Conservation (phyloP, 2,329 filamentous ascomycete genomes). For the Xylariaceae sp. region DNA sequence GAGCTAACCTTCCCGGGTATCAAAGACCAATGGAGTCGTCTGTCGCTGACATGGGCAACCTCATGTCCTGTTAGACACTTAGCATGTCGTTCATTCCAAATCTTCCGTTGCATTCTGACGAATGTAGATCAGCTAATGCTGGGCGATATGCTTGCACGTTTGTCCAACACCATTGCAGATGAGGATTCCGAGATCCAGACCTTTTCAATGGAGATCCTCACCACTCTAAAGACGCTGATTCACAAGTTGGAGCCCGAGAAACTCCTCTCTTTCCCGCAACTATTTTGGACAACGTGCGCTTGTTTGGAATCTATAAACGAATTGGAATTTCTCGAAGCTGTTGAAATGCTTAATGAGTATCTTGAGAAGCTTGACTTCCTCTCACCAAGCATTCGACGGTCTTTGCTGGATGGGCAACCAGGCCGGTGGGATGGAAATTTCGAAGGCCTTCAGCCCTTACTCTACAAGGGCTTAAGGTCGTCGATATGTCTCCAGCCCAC, state of each 20-base stretch:
- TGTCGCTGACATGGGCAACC: constrained; percentile 92
- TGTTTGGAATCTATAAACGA: constrained; percentile 97
- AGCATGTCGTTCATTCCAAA: constrained; percentile 94
- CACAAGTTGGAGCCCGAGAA: constrained; percentile 74
- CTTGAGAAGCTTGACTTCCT: constrained; percentile 79
- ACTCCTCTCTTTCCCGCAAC: constrained; percentile 82
- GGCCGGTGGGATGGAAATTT: constrained; percentile 85
- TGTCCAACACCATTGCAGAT: constrained; percentile 96
- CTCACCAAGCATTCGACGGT: constrained; percentile 61
- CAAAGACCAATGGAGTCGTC: constrained; percentile 84
- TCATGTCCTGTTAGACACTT: constrained; percentile 93
- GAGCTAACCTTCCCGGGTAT: constrained; percentile 79
- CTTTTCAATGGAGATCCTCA: constrained; percentile 96
- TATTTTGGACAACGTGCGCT: constrained; percentile 97
- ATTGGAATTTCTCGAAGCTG: constrained; percentile 83
- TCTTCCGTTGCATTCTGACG: constrained; percentile 90
- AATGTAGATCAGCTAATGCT: constrained; percentile 91
- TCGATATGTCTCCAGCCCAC: constrained; percentile 76
- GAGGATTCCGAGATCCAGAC: constrained; percentile 92
- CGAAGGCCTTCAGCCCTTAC: constrained; percentile 76
- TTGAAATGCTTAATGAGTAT: constrained; percentile 86
- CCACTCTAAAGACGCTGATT: constrained; percentile 88
- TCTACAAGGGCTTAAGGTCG: constrained; percentile 91
- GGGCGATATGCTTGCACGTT: constrained; percentile 88
- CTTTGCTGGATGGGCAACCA: constrained; percentile 75